Evolutionary conservation across 108 stramenopile genomes (phyloP), one percentile per base, ranked within the genome.

Genomic region (Cyclotella choctawhatcheeana): DNA sequence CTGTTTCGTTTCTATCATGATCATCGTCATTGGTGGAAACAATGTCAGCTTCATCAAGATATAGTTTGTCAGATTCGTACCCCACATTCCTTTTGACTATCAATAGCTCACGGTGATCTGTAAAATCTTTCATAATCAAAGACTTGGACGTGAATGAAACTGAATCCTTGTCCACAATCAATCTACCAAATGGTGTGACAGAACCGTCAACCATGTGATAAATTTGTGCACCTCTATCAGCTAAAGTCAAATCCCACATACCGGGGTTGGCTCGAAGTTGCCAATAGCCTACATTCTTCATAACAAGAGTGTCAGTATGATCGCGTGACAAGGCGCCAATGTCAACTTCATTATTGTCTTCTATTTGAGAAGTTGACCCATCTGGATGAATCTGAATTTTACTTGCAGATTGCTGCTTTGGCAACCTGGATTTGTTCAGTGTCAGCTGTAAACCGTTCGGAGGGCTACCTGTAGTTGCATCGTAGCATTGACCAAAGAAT

Each of bases 251-350:
- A 31, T 87, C 64, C 94, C 92, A 97, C 35, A 97, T 76, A n/a
- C 97, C 97, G 0, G 97, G 98, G 24, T 91, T 86, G 5, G 97
- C 96, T 44, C 96, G 89, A 4, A 99, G 84, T 68, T 99, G 98
- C 87, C 96, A 99, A 81, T 99, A 99, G 22, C 98, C 99, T 20
- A 90, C 89, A 69, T 93, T 99, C 55, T 97, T 93, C 99, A 99
- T 99, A 0, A 98, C 98, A 1, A 99, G 56, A 31, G 99, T 99
- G 56, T 98, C 99, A 2, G 95, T 85, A 47, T 86, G 79, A 29
- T 81, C 64, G 3, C 26, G 50, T 25, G 52, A 34, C 21, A 34
- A 26, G 5, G 25, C 24, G 12, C 34, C 17, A 1, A 6, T 21
- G 10, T 29, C 30, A 2, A 8, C 56, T 48, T 22, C 58, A 25